phyloP scores from a whole-genome alignment of 305 asterid species.

The Petunia hybrid region DNA sequence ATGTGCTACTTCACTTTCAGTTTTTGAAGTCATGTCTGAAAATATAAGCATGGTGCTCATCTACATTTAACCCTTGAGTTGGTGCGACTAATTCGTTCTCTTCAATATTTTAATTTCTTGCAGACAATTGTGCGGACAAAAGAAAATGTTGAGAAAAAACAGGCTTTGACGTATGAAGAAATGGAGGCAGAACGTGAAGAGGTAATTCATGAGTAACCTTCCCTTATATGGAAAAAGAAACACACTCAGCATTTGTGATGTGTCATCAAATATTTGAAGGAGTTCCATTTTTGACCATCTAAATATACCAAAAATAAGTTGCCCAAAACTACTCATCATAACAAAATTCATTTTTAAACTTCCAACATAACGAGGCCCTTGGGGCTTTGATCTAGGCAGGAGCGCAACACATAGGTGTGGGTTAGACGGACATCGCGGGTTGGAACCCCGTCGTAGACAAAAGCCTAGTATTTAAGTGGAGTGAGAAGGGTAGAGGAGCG shows the following conservation, averaged over 20 bases:
- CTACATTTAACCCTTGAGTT: neutral
- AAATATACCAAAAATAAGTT: neutral
- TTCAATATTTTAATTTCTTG: constrained; percentile 34
- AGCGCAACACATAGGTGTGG: too few relatives aligned
- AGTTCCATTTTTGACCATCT: neutral
- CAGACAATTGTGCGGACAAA: constrained; percentile 88
- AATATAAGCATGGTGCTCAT: neutral
- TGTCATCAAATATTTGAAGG: neutral
- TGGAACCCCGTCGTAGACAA: too few relatives aligned
- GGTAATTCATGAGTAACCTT: constrained; percentile 52
- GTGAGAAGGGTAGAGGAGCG: too few relatives aligned
- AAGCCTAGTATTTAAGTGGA: too few relatives aligned
- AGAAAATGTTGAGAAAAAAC: constrained; percentile 96
- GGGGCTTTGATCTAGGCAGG: too few relatives aligned
- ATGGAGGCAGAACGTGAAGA: constrained; percentile 98
- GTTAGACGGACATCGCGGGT: too few relatives aligned
- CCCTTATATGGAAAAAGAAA: constrained; percentile 1
- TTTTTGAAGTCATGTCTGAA: neutral
- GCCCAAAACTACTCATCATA: neutral
- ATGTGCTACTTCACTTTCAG: neutral
- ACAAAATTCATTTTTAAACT: neutral
- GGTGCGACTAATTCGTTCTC: constrained; percentile 10
- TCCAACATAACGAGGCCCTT: neutral
- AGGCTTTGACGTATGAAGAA: constrained; percentile 96
- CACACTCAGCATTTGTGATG: neutral